These are phyloP conservation scores for Pleomassaria siparia DNA, from an alignment of 2,329 filamentous ascomycete species.

Conservation along the genomic window DNA sequence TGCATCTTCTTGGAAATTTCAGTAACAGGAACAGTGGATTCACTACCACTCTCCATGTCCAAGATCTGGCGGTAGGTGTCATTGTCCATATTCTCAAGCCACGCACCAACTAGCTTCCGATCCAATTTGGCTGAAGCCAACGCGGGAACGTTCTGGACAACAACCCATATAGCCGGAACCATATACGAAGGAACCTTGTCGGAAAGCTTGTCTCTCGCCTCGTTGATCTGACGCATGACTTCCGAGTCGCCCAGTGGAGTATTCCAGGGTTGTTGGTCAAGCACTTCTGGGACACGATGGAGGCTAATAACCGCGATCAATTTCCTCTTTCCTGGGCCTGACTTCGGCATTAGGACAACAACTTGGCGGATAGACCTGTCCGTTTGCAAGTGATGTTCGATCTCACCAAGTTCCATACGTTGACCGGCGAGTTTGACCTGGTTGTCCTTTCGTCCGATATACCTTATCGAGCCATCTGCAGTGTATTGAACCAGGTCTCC, in stretches of 20 bases:
- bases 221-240: slow-evolving; percentile 32
- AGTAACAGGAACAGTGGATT: slow-evolving; percentile 16
- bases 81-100: slow-evolving; percentile 49
- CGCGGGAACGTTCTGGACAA: slow-evolving; percentile 37
- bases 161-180: slow-evolving; percentile 38
- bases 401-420: slow-evolving; percentile 39
- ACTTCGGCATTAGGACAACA: slow-evolving; percentile 48
- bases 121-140: slow-evolving; percentile 35
- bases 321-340: slow-evolving; percentile 45
- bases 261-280: slow-evolving; percentile 25
- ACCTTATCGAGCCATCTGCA: slow-evolving; percentile 29
- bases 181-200: slow-evolving; percentile 34
- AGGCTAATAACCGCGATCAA: slow-evolving; percentile 49
- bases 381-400: slow-evolving; percentile 33
- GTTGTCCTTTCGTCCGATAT: slow-evolving; percentile 35
- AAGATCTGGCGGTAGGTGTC: slow-evolving; percentile 44
- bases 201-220: slow-evolving; percentile 28
- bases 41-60: slow-evolving; percentile 32
- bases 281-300: slow-evolving; percentile 18
- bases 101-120: slow-evolving; percentile 40
- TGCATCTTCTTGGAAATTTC: slow-evolving; percentile 23
- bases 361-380: slow-evolving; percentile 38
- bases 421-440: slow-evolving; percentile 40
- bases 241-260: slow-evolving; percentile 33
- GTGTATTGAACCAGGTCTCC: slow-evolving; percentile 37